phyloP scores from a whole-genome alignment of 306 rosid genomes.

The Cyamopsis tetragonoloba region DNA sequence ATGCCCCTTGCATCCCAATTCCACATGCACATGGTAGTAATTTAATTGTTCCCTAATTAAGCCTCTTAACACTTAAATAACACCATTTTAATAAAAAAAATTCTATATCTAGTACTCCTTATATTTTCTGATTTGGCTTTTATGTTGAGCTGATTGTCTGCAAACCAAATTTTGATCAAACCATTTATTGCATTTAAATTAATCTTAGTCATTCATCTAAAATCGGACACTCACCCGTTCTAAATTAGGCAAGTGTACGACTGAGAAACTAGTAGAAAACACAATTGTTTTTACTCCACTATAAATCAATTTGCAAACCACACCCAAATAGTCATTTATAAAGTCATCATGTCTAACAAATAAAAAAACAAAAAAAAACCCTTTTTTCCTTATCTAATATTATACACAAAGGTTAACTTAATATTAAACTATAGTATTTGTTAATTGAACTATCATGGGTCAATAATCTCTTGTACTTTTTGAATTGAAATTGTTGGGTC shows the following conservation, averaged over 20 bases:
- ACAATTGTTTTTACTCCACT: too few species aligned
- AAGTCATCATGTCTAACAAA: conserved; percentile 28
- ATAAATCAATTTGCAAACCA: too few species aligned
- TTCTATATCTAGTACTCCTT: too few species aligned
- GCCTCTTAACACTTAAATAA: conserved; percentile 25
- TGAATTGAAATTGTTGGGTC: conserved; percentile 16
- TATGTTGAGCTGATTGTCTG: too few species aligned
- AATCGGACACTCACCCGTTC: too few species aligned
- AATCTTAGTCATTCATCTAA: too few species aligned
- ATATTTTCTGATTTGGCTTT: too few species aligned
- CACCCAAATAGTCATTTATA: conserved; percentile 8
- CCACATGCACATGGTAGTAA: conserved; percentile 71
- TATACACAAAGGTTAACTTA: conserved; percentile 42
- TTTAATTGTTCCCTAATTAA: conserved; percentile 45
- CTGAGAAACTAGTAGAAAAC: too few species aligned
- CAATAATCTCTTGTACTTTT: conserved; percentile 22
- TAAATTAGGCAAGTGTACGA: too few species aligned
- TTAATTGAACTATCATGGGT: conserved; percentile 21
- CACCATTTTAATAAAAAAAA: conserved; percentile 29
- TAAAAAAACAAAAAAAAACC: conserved; percentile 22
- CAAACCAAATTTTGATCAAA: too few species aligned
- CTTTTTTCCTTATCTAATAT: conserved; percentile 29
- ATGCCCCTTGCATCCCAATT: conserved; percentile 69
- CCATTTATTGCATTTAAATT: too few species aligned
- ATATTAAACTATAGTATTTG: conserved; percentile 30